Conservation (phyloP, 2,329 filamentous ascomycete species). For the Tolypocladium inflatum region DNA sequence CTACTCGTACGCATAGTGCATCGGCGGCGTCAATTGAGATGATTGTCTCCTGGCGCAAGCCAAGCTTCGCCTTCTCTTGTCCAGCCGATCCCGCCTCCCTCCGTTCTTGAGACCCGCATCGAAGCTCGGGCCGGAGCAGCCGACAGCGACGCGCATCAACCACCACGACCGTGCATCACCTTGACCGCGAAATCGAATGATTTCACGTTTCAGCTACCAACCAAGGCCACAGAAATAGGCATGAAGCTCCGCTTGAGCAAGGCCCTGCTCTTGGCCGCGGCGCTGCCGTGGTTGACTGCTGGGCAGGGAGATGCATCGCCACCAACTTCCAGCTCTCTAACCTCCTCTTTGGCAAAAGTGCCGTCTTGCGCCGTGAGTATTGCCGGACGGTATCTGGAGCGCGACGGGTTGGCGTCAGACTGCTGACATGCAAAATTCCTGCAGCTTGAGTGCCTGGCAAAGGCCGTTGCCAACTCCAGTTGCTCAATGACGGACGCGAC, state of each 20-base stretch:
- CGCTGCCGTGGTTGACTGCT: constrained; percentile 14
- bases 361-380: background rate
- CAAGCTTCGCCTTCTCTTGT: background rate
- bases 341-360: background rate
- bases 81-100: background rate
- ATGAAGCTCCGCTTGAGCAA: background rate
- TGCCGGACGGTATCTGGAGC: background rate
- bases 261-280: background rate
- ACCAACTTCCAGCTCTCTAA: background rate
- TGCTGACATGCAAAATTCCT: background rate
- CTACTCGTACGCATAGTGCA: background rate
- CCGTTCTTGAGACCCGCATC: background rate
- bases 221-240: background rate
- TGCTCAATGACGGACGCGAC: background rate
- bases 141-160: background rate
- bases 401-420: background rate
- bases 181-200: background rate
- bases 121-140: background rate
- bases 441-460: background rate
- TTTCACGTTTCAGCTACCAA: background rate
- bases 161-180: background rate
- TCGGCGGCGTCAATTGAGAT: background rate
- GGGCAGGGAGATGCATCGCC: background rate
- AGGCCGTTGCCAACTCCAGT: background rate
- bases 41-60: background rate